Percentiles rank a stretch among this genome's conserved stretches.
Conservation (phyloP, 805 yeast genomes). For the Candida verbasci region DNA sequence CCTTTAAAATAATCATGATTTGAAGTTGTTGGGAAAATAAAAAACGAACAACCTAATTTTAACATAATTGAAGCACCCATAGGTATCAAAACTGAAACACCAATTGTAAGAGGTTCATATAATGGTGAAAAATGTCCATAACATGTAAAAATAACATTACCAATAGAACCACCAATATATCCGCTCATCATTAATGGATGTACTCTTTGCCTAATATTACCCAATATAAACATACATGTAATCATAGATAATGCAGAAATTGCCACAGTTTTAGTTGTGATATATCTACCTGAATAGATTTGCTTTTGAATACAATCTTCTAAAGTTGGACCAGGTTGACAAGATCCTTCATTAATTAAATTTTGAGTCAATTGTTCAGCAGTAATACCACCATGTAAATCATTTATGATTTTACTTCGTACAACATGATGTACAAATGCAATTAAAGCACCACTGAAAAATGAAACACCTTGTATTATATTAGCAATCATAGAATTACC, state of each 20-base stretch:
- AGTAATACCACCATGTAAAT: conserved; percentile 23
- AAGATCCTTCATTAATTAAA: conserved; percentile 21
- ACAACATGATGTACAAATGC: conserved; percentile 22
- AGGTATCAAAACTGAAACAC: conserved; percentile 18
- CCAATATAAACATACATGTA: conserved; percentile 19
- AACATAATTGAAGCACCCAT: conserved; percentile 21
- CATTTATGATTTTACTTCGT: conserved; percentile 20
- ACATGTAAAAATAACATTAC: conserved; percentile 18
- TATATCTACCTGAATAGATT: conserved; percentile 23
- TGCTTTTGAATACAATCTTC: conserved; percentile 17
- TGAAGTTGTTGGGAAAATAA: conserved; percentile 28
- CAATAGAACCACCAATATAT: conserved; percentile 20
- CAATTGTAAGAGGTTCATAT: conserved; percentile 19
- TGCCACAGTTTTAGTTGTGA: conserved; percentile 19
- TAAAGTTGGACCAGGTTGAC: conserved; percentile 12
- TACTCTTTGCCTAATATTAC: conserved; percentile 13
- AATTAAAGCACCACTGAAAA: conserved; percentile 13
- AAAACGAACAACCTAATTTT: conserved; percentile 13
- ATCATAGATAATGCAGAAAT: conserved; percentile 20
- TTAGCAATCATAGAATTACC: conserved; percentile 20
- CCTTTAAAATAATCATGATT: conserved; percentile 17
- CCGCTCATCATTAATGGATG: conserved; percentile 16
- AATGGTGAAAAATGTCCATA: conserved; percentile 23
- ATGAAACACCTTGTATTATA: conserved; percentile 12
- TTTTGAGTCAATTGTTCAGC: conserved; percentile 11